phyloP scores from a whole-genome alignment of 2,329 filamentous ascomycete species.

The Cryphonectria carpinicola region DNA sequence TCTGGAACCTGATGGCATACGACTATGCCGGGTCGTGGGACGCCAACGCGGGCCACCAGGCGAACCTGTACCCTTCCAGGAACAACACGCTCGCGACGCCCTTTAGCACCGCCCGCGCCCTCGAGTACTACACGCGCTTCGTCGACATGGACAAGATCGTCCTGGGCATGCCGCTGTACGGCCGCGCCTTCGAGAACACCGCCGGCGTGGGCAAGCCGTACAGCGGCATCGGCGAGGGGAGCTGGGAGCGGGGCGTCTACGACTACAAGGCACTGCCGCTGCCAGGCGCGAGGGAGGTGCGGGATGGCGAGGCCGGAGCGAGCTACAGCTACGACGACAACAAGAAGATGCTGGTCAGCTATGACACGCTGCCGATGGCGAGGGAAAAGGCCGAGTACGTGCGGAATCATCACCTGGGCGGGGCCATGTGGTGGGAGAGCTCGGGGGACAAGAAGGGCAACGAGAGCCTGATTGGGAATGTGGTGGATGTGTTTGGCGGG shows the following conservation, averaged over 20 bases:
- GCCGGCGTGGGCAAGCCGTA: constrained; percentile 72
- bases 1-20: constrained; percentile 87
- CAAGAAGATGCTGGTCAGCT: constrained; percentile 72
- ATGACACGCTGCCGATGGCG: constrained; percentile 73
- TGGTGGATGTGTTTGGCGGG: constrained; percentile 64
- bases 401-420: constrained; percentile 68
- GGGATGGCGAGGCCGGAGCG: constrained; percentile 68
- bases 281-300: constrained; percentile 63
- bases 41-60: constrained; percentile 70
- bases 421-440: constrained; percentile 98
- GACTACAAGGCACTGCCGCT: constrained; percentile 87
- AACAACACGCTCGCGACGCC: constrained; percentile 70
- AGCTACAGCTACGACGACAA: constrained; percentile 76
- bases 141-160: constrained; percentile 76
- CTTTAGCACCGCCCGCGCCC: constrained; percentile 73
- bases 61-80: constrained; percentile 71
- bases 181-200: constrained; percentile 80
- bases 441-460: constrained; percentile 72
- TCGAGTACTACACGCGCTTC: constrained; percentile 72
- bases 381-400: constrained; percentile 74
- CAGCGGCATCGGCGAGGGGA: constrained; percentile 75
- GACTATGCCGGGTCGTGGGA: constrained; percentile 89
- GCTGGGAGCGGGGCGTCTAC: constrained; percentile 83
- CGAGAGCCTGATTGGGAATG: constrained; percentile 69
- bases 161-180: constrained; percentile 90